Conservation (phyloP, 2,329 filamentous ascomycete species). For the Penicillium aurantiogriseum region DNA sequence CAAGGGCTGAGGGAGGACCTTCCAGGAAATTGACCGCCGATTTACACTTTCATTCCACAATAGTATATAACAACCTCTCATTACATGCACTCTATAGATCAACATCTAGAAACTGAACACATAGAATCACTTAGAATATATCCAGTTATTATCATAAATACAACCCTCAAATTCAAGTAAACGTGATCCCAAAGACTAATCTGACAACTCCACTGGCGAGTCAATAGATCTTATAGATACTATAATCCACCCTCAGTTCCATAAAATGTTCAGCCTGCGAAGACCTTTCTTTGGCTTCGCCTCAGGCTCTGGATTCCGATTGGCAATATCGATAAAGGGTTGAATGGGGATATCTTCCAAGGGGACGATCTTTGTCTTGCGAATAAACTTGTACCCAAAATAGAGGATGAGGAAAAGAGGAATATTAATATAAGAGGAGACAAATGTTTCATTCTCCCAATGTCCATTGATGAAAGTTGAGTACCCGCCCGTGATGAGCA, state of each 20-base stretch:
- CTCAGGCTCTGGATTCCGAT: neutral
- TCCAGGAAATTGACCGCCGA: neutral
- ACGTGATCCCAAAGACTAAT: too few relatives aligned
- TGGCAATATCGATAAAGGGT: neutral
- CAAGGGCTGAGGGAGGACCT: neutral
- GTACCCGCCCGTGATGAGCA: neutral
- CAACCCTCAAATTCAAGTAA: neutral
- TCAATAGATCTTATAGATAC: neutral
- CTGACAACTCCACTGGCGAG: neutral
- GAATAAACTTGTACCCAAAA: neutral
- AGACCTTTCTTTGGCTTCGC: neutral
- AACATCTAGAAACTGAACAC: neutral
- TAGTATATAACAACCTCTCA: neutral
- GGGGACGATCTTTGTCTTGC: neutral
- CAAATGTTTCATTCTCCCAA: conserved; percentile 57
- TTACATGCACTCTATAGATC: neutral
- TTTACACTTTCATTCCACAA: neutral
- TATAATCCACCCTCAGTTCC: neutral
- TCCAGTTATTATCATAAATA: neutral
- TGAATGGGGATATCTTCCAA: neutral
- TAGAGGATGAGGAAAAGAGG: conserved; percentile 47
- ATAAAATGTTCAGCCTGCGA: neutral
- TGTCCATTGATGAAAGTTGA: conserved; percentile 13
- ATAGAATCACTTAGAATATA: neutral
- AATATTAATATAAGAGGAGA: conserved; percentile 58